phyloP scores from a whole-genome alignment of 306 rosid genomes.

The Lablab purpureus region DNA sequence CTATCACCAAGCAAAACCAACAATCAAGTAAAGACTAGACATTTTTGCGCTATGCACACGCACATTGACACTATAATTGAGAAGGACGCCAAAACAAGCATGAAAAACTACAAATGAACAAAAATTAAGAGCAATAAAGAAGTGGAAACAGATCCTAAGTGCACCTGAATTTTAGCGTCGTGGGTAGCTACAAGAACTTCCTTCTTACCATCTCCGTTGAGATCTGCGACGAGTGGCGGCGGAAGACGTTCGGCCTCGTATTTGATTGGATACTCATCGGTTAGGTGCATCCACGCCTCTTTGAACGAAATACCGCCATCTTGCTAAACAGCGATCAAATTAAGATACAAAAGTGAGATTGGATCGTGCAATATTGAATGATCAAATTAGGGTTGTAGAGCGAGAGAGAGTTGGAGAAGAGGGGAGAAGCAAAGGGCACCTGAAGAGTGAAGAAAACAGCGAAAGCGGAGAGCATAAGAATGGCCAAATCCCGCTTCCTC shows the following conservation, averaged over 20 bases:
- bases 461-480: slow-evolving; percentile 97
- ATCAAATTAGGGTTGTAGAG: slow-evolving; percentile 41
- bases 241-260: slow-evolving; percentile 96
- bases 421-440: slow-evolving; percentile 46
- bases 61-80: slow-evolving; percentile 1
- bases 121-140: not conserved
- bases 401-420: not conserved
- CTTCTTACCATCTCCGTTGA: slow-evolving; percentile 96
- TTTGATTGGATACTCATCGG: slow-evolving; percentile 92
- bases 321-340: slow-evolving; percentile 62
- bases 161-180: slow-evolving; percentile 95
- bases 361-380: slow-evolving; percentile 15
- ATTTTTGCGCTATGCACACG: not conserved
- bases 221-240: slow-evolving; percentile 90
- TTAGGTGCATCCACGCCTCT: slow-evolving; percentile 96
- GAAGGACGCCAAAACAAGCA: slow-evolving; percentile 25
- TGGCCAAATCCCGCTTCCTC: slow-evolving; percentile 99
- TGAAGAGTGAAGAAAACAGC: slow-evolving; percentile 98
- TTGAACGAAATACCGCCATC: slow-evolving; percentile 93
- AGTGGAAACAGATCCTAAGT: not conserved
- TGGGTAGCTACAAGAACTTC: slow-evolving; percentile 92
- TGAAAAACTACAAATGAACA: not conserved
- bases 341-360: not conserved
- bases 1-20: slow-evolving; percentile 10
- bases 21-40: not conserved